These are phyloP conservation scores for Stephanodiscus triporus DNA, from an alignment of 108 stramenopile genomes.

Conservation along the genomic window DNA sequence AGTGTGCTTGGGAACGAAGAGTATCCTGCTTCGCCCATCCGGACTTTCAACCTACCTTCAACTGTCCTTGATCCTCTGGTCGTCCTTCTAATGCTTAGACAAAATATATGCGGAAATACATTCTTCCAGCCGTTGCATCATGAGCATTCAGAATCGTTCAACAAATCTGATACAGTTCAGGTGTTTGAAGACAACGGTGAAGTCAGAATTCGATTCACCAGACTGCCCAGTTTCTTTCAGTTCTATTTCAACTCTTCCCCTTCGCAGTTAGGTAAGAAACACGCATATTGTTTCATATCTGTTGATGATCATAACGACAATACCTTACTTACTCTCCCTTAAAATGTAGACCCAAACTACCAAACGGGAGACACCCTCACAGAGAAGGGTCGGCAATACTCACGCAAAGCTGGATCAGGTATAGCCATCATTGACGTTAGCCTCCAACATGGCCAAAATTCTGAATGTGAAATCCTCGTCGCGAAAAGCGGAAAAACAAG, in stretches of 20 bases:
- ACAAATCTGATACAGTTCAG: constrained; percentile 9
- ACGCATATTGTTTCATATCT: not conserved
- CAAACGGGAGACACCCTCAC: constrained; percentile 73
- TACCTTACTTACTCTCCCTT: not conserved
- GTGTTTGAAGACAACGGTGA: constrained; percentile 14
- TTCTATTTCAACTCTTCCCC: constrained; percentile 51
- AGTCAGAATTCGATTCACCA: constrained; percentile 25
- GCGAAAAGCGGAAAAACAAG: constrained; percentile 6
- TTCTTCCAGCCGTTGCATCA: constrained; percentile 71
- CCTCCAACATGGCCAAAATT: constrained; percentile 41
- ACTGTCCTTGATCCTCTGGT: constrained; percentile 64
- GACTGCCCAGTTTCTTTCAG: constrained; percentile 23
- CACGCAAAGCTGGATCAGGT: constrained; percentile 60
- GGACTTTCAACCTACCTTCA: constrained; percentile 61
- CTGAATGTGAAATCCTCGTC: constrained; percentile 12
- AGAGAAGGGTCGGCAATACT: constrained; percentile 63
- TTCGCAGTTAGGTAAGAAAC: constrained; percentile 12
- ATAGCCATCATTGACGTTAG: constrained; percentile 69
- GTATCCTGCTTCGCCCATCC: constrained; percentile 1
- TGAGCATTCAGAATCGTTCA: constrained; percentile 17
- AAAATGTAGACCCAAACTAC: constrained; percentile 53
- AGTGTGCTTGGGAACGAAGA: constrained; percentile 52
- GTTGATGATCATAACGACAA: not conserved
- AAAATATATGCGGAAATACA: constrained; percentile 72
- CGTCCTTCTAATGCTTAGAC: constrained; percentile 70